Base-by-base conservation (phyloP, 2,329 filamentous ascomycete species). In the Sporothrix protearum region DNA sequence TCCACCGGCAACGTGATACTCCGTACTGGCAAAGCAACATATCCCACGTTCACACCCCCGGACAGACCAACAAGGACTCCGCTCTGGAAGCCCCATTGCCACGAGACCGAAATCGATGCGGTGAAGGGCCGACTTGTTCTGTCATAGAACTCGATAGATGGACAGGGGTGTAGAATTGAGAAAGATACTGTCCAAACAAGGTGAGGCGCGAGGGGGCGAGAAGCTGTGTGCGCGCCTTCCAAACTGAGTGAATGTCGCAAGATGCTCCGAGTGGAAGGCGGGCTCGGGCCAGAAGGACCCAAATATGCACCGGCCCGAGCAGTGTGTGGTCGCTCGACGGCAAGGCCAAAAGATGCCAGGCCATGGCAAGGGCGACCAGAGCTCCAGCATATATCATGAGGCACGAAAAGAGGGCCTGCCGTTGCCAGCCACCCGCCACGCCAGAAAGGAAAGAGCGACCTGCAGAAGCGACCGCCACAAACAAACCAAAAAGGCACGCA, bases 281-380 rank as follows among this genome's bases (percentile, higher is more conserved):
- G 51, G 25, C 30, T 61, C n/a, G 36, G 39, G 22, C 36, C 59
- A 28, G 8, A 64, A 19, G 16, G 45, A 22, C 7, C 42, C 63
- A 33, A 22, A 36, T 1, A 67, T 36, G 64, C 64, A 42, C 39
- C 42, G 64, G 64, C 64, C 64, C 64, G 64, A 36, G 45, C 45
- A 67, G 45, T 49, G 14, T 42, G 42, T 22, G 63, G 14, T 30
- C 28, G 2, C 39, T 30, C 42, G 42, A 12, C 19, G 22, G 59
- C n/a, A 25, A 47, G 61, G 3, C 42, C 42, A 47, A 6, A 19
- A 47, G 42, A 47, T 22, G 28, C 45, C 16, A 36, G 45, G 19
- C 42, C 64, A 67, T n/a, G 45, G 19, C 14, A 9, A 33, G 25
- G 8, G 19, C 22, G 16, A 47, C 45, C 42, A 67, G 25, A 30